These are phyloP conservation scores for Trametes cubensis DNA, from an alignment of 768 basidiomycete genomes.

Conservation along the genomic window DNA sequence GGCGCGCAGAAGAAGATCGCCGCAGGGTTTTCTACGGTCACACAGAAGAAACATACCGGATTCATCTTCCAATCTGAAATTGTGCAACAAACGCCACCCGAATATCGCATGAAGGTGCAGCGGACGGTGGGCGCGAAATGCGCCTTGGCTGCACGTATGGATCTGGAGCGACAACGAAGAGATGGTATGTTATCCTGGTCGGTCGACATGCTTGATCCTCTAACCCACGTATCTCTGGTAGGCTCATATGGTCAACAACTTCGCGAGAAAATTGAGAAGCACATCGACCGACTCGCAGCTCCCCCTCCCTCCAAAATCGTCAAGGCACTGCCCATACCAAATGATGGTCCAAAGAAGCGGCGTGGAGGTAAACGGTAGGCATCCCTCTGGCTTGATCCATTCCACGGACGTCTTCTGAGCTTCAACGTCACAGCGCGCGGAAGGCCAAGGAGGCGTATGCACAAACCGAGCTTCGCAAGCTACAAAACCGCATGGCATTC, in stretches of 20 bases:
- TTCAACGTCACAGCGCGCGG: constrained; percentile 64
- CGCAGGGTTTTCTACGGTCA: constrained; percentile 86
- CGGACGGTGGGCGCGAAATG: constrained; percentile 93
- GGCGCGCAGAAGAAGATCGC: constrained; percentile 94
- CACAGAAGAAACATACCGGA: constrained; percentile 90
- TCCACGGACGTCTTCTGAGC: not conserved
- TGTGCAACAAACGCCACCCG: constrained; percentile 81
- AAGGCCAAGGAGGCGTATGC: constrained; percentile 99
- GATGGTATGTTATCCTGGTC: constrained; percentile 59
- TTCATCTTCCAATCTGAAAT: constrained; percentile 96
- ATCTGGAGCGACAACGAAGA: constrained; percentile 79
- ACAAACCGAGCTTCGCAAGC: constrained; percentile 93
- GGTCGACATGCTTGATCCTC: not conserved
- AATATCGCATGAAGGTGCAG: constrained; percentile 90
- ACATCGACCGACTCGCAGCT: constrained; percentile 87
- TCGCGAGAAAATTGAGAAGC: constrained; percentile 89
- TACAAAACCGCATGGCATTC: constrained; percentile 96
- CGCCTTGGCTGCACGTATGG: constrained; percentile 89
- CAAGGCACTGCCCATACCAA: constrained; percentile 92
- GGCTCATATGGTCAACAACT: constrained; percentile 81
- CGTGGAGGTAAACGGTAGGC: constrained; percentile 90
- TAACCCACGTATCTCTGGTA: constrained; percentile 29
- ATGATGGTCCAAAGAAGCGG: constrained; percentile 94
- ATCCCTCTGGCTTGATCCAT: not conserved
- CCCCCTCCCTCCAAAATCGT: constrained; percentile 92